A percentile compares a stretch with the other conserved stretches of the same genome.
Evolutionary conservation across 1,284 basidiomycete genomes (phyloP).

Genomic region (Puccinia horiana): DNA sequence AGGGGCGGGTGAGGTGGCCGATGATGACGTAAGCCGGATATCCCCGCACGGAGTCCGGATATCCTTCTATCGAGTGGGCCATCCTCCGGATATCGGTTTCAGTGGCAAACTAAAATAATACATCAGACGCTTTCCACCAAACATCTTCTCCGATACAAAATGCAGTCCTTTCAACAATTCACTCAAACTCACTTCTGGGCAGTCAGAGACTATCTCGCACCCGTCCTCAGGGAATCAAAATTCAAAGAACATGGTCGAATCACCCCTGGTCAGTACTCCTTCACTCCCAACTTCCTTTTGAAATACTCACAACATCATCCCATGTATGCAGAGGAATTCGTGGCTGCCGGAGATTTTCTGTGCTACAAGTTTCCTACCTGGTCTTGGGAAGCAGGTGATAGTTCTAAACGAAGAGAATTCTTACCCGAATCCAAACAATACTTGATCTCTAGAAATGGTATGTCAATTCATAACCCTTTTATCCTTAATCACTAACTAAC

Average conservation of each 20-base stretch:
- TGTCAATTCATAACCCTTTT: too few relatives aligned
- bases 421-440: slow-evolving; percentile 94
- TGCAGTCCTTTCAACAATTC: slow-evolving; percentile 48
- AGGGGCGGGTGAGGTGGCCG: not conserved
- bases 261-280: slow-evolving; percentile 73
- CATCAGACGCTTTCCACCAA: not conserved
- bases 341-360: slow-evolving; percentile 83
- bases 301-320: too few relatives aligned
- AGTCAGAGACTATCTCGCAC: slow-evolving; percentile 92
- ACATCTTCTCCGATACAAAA: not conserved
- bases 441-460: slow-evolving; percentile 79
- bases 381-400: slow-evolving; percentile 82
- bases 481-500: too few relatives aligned
- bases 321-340: slow-evolving; percentile 87
- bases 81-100: too few relatives aligned
- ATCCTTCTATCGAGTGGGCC: not conserved
- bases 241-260: slow-evolving; percentile 98
- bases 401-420: slow-evolving; percentile 81
- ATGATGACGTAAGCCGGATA: slow-evolving; percentile 10
- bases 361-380: slow-evolving; percentile 94
- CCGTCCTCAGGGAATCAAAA: slow-evolving; percentile 94
- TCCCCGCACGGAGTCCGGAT: not conserved
- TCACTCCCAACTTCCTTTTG: not conserved
- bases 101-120: too few relatives aligned
- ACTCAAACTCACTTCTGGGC: slow-evolving; percentile 84